Conservation (phyloP, 176 grass and related monocot genomes). For the Areca catechu region DNA sequence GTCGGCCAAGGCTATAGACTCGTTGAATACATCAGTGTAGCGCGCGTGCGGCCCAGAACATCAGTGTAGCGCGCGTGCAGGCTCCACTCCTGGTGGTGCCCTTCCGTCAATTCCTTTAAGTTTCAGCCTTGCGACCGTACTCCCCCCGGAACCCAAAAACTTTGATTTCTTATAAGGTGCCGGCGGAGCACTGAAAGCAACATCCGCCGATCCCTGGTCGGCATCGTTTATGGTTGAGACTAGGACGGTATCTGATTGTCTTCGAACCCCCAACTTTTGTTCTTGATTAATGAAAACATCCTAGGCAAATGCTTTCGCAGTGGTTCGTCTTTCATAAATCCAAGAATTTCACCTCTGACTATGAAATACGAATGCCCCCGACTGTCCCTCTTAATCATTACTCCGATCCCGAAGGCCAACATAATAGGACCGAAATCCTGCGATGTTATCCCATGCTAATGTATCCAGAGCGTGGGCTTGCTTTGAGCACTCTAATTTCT, state of each 20-base stretch:
- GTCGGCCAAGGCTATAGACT: constrained; percentile 48
- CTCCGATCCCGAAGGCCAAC: constrained; percentile 29
- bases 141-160: constrained; percentile 31
- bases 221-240: constrained; percentile 44
- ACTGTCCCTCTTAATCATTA: constrained; percentile 49
- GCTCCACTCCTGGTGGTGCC: too few species aligned
- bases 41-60: constrained; percentile 47
- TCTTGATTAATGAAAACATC: too few species aligned
- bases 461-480: constrained; percentile 34
- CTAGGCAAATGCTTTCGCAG: too few species aligned
- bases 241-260: too few species aligned
- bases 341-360: constrained; percentile 71
- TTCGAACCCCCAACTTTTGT: too few species aligned
- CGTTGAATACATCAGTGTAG: constrained; percentile 57
- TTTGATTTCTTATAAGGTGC: constrained; percentile 33
- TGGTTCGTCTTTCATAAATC: constrained; percentile 74
- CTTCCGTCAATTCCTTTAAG: too few species aligned
- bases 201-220: constrained; percentile 39
- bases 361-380: constrained; percentile 70
- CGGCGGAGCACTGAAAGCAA: constrained; percentile 28
- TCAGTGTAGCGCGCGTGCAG: too few species aligned
- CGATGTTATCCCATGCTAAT: constrained; percentile 48
- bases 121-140: constrained; percentile 36
- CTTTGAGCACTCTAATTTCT: constrained; percentile 46
- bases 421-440: constrained; percentile 38